Base-by-base conservation (phyloP, 164 flowering plant genomes). In the Echeveria elegans region DNA sequence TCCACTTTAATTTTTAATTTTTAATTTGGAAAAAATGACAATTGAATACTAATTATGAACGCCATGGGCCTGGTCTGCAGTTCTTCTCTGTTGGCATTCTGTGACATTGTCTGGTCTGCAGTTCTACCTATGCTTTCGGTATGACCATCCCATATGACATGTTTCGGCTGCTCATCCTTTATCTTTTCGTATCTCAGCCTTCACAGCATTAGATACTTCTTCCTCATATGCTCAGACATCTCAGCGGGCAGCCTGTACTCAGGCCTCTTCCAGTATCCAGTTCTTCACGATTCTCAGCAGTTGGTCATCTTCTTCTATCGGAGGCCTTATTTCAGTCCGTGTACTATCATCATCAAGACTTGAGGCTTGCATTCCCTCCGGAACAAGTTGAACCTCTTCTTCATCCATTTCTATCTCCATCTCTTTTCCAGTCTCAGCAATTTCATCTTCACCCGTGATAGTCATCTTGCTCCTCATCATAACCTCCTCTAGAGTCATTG, bases 91-190 rank as follows among this genome's bases (percentile, higher is more conserved):
- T 34, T 34, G 5, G 37, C 37, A 34, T 34, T 34, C 37, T 34
- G 37, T 7, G 37, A 34, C 37, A 34, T 34, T 3, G 37, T 7
- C 7, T 34, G 37, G 7, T 34, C 72, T 92, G 99, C 99, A 29
- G 99, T 95, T 38, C 97, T 85, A 11, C 97, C 97, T 74, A 95
- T 95, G 69, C 97, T 95, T 66, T 96, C 96, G 30, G 94, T 83
- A 69, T 95, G 98, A 41, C 99, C 99, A 81, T 95, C 98, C 99
- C 99, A 95, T 70, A 95, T 95, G 66, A 95, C 97, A 78, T 92
- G 99, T 74, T 86, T 88, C n/a, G 97, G 97, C 75, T 89, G 99
- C 71, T 95, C 98, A 56, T 95, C 97, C 69, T 88, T 88, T 83
- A 87, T 90, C 81, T 92, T 95, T 74, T 85, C 98, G 73, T n/a